Percentiles rank a stretch among this genome's conserved stretches.
Conservation (phyloP, 2,329 filamentous ascomycete genomes). For the Nemania abortiva region DNA sequence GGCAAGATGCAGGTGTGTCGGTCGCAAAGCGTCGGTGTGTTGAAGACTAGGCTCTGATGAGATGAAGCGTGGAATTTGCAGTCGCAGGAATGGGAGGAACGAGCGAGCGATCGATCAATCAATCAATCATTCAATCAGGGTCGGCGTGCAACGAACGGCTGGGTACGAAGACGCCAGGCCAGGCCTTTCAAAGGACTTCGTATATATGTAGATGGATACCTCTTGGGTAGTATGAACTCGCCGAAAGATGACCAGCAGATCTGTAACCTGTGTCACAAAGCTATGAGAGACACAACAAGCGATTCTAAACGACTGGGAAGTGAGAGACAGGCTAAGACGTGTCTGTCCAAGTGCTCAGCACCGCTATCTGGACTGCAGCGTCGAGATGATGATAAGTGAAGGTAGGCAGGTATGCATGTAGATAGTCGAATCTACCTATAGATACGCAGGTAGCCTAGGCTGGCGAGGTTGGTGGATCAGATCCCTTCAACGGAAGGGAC, state of each 20-base stretch:
- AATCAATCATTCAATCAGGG: not conserved
- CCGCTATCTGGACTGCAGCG: constrained; percentile 17
- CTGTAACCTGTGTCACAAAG: not conserved
- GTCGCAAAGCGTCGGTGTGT: constrained; percentile 22
- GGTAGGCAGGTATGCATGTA: not conserved
- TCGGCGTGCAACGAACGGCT: constrained; percentile 5
- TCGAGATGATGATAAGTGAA: not conserved
- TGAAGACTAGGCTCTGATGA: not conserved
- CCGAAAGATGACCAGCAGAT: constrained; percentile 9
- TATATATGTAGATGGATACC: not conserved
- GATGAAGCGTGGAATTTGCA: constrained; percentile 9
- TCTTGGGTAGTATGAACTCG: constrained; percentile 7
- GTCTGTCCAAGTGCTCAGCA: constrained; percentile 32
- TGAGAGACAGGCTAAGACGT: constrained; percentile 2
- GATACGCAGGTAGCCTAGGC: not conserved
- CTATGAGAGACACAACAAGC: not conserved
- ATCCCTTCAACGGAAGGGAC: not conserved
- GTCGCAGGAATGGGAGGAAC: constrained; percentile 5
- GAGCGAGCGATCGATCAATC: not conserved
- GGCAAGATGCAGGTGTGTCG: constrained; percentile 17
- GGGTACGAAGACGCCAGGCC: not conserved
- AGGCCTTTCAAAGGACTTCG: not conserved
- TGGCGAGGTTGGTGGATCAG: constrained; percentile 26
- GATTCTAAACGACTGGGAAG: not conserved
- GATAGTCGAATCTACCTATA: constrained; percentile 7